Evolutionary conservation across 2,329 filamentous ascomycete genomes (phyloP).

Genomic region (Diaporthe nobilis): DNA sequence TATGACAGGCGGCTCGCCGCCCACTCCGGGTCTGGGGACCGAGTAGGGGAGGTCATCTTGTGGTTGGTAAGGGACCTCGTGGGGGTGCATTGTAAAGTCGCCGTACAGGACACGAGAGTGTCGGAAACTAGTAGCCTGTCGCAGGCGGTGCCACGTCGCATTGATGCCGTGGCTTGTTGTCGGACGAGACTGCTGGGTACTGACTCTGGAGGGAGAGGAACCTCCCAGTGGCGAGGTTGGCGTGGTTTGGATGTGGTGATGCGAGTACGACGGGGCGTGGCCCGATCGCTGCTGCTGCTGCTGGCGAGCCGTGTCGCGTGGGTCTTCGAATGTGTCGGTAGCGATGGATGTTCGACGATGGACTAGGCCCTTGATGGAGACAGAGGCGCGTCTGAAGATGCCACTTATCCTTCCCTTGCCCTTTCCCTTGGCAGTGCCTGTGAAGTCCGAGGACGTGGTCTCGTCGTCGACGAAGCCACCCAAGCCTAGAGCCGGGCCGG

Average conservation of each 20-base stretch:
- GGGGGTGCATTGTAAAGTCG: slow-evolving; percentile 49
- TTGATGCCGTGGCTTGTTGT: slow-evolving; percentile 61
- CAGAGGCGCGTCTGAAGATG: slow-evolving; percentile 68
- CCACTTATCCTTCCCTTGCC: slow-evolving; percentile 58
- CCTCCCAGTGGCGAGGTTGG: slow-evolving; percentile 40
- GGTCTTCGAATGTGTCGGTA: slow-evolving; percentile 35
- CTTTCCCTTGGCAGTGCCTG: slow-evolving; percentile 41
- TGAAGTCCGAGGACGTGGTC: not conserved
- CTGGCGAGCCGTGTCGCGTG: slow-evolving; percentile 43
- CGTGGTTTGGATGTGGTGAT: slow-evolving; percentile 40
- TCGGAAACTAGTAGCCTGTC: slow-evolving; percentile 48
- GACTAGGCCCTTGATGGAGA: slow-evolving; percentile 68
- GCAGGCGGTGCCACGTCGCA: slow-evolving; percentile 40
- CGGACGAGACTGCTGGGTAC: slow-evolving; percentile 36
- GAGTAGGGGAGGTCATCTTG: slow-evolving; percentile 39
- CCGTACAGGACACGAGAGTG: slow-evolving; percentile 62
- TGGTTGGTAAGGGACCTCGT: slow-evolving; percentile 41
- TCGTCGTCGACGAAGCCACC: slow-evolving; percentile 27
- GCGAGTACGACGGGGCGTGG: slow-evolving; percentile 38
- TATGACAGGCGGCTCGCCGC: slow-evolving; percentile 71
- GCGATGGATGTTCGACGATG: slow-evolving; percentile 62
- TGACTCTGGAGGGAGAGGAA: not conserved
- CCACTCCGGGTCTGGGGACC: slow-evolving; percentile 63
- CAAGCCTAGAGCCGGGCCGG: slow-evolving; percentile 34
- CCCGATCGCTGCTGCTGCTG: slow-evolving; percentile 40